Base-by-base conservation (phyloP, 1,284 basidiomycete genomes). In the Heliocybe sulcata region DNA sequence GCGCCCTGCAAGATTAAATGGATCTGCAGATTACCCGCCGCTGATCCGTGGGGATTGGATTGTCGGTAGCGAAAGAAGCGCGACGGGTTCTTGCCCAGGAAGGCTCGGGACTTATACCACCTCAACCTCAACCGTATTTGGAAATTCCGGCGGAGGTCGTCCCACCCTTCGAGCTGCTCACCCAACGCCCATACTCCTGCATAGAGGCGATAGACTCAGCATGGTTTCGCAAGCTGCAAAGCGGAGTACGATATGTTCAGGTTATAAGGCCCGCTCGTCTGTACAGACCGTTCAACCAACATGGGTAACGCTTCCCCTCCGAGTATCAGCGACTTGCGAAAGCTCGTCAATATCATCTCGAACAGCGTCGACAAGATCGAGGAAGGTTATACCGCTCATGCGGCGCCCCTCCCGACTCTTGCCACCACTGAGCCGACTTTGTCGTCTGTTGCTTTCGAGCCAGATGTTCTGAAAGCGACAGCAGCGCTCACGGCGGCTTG, bases 261-360 rank as follows among this genome's bases (percentile, higher is more conserved):
- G 29, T n/a, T 31, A 31, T 31, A 31, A 31, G 12, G 29, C 4
- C 6, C 29, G 12, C 4, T 6, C 12, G 29, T n/a, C 4, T 31
- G 29, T 6, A 4, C 12, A 31, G 29, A 12, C 29, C 6, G 12
- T 31, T 31, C 29, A 31, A 31, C 12, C 29, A 31, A 6, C 29
- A 42, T 42, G 38, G 38, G 29, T 31, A 12, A 31, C 29, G 29
- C 29, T 31, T 31, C 29, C 29, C 6, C 38, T 16, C 6, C 6
- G 12, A 4, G 8, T 42, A 49, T 25, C 47, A 6, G 10, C n/a
- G 10, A 25, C 23, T 20, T 49, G 47, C 47, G 47, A 4, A 19
- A 49, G 47, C 23, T 49, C 19, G 47, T 49, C 47, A 29, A 49
- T 12, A 19, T 49, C 47, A 49, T 49, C 23, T 49, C 47, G 6